Evolutionary conservation across 2,329 filamentous ascomycete genomes (phyloP).

Genomic region (Paecilomyces sp.): DNA sequence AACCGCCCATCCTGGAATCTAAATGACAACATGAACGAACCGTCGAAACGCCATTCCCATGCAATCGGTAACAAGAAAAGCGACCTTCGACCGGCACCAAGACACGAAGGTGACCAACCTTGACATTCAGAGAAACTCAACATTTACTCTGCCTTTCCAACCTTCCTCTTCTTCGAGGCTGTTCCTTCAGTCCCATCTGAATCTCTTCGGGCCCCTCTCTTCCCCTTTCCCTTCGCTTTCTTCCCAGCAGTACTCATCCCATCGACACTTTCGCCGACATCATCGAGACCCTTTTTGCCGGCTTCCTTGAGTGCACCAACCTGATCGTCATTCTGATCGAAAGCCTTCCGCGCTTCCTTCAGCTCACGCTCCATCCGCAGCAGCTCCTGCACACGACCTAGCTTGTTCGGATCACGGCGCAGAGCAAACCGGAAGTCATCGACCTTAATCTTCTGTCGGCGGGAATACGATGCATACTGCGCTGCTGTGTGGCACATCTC

Average conservation of each 20-base stretch:
- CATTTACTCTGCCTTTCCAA: slow-evolving; percentile 2
- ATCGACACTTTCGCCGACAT: slow-evolving; percentile 18
- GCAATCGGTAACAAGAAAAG: background rate
- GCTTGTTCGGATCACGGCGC: slow-evolving; percentile 72
- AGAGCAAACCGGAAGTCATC: slow-evolving; percentile 96
- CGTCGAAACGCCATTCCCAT: background rate
- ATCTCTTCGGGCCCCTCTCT: slow-evolving; percentile 21
- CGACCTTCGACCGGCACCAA: background rate
- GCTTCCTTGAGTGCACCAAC: slow-evolving; percentile 30
- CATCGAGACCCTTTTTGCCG: slow-evolving; percentile 26
- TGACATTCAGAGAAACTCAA: background rate
- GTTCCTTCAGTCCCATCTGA: slow-evolving; percentile 31
- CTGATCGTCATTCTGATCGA: slow-evolving; percentile 39
- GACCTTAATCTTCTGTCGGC: slow-evolving; percentile 94
- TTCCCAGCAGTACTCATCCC: slow-evolving; percentile 19
- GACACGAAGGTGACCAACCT: background rate
- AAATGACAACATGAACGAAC: background rate
- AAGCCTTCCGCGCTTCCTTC: slow-evolving; percentile 67
- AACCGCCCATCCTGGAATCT: background rate
- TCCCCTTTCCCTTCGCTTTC: slow-evolving; percentile 31
- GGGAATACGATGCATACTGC: slow-evolving; percentile 73
- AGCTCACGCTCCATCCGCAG: slow-evolving; percentile 82
- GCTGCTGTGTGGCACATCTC: slow-evolving; percentile 88
- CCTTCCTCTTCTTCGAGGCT: slow-evolving; percentile 26
- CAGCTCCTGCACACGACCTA: slow-evolving; percentile 84